These are phyloP conservation scores for Pythium rishiriense DNA, from an alignment of 352 stramenopile genomes.

Conservation along the genomic window DNA sequence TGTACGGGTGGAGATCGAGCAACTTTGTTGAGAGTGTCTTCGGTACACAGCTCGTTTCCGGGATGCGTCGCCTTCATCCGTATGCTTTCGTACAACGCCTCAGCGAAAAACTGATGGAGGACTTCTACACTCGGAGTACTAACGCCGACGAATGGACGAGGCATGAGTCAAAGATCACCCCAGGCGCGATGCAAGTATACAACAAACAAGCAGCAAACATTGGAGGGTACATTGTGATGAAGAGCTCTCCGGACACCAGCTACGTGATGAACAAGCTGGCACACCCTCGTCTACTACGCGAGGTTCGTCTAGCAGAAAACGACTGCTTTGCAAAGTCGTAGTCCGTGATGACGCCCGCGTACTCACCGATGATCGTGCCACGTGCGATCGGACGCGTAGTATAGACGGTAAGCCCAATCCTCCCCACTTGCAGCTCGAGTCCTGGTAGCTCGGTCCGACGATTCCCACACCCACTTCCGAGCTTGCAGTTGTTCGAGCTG, in stretches of 20 bases:
- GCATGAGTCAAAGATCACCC: not conserved
- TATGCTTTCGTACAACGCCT: constrained; percentile 5
- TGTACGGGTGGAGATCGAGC: constrained; percentile 29
- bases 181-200: not conserved
- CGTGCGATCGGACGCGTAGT: too few relatives aligned
- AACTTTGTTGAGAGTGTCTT: constrained; percentile 30
- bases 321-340: too few relatives aligned
- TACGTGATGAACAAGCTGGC: constrained; percentile 1
- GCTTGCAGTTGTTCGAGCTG: constrained; percentile 4
- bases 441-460: too few relatives aligned
- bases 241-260: not conserved
- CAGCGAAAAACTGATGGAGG: constrained; percentile 14
- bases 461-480: too few relatives aligned
- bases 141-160: not conserved
- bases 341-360: too few relatives aligned
- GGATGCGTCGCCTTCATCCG: not conserved
- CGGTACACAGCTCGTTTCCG: not conserved
- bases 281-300: not conserved
- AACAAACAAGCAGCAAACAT: not conserved
- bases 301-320: too few relatives aligned
- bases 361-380: too few relatives aligned
- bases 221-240: constrained; percentile 8
- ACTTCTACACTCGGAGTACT: constrained; percentile 4
- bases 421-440: too few relatives aligned
- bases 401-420: too few relatives aligned